Evolutionary conservation across 2,329 filamentous ascomycete species (phyloP).

Genomic region (Fusarium verrucosum): DNA sequence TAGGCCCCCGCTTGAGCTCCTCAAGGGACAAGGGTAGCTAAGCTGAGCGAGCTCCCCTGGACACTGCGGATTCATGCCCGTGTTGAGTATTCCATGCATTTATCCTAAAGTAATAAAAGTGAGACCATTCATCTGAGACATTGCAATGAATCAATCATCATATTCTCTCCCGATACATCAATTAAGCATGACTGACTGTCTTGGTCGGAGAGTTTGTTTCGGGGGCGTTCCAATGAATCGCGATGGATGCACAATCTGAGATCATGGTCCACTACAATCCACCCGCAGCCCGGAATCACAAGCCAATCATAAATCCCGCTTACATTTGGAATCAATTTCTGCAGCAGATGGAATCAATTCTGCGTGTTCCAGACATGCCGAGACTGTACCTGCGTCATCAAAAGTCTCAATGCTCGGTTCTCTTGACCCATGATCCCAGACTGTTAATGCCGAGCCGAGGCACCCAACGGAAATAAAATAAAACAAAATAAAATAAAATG

Average conservation of each 20-base stretch:
- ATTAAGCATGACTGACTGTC: neutral
- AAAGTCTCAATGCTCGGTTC: neutral
- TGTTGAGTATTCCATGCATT: no score
- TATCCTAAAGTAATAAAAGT: slow-evolving; percentile 1
- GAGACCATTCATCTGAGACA: neutral
- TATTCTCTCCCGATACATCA: neutral
- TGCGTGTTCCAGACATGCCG: neutral
- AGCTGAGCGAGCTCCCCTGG: no score
- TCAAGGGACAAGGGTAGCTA: neutral
- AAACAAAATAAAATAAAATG: no score
- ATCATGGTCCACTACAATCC: slow-evolving; percentile 1
- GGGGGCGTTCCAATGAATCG: neutral
- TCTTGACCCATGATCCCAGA: neutral
- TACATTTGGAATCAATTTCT: slow-evolving; percentile 32
- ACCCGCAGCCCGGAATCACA: neutral
- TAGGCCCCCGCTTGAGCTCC: slow-evolving; percentile 15
- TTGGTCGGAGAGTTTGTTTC: neutral
- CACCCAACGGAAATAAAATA: neutral
- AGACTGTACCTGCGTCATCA: slow-evolving; percentile 15
- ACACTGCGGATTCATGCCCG: slow-evolving; percentile 9
- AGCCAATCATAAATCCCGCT: slow-evolving; percentile 17
- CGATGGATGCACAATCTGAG: neutral
- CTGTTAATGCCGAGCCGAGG: neutral
- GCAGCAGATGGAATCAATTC: slow-evolving; percentile 20
- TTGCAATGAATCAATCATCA: neutral